Conservation (phyloP, 352 stramenopile species). For the Chrysophaeum taylorii region DNA sequence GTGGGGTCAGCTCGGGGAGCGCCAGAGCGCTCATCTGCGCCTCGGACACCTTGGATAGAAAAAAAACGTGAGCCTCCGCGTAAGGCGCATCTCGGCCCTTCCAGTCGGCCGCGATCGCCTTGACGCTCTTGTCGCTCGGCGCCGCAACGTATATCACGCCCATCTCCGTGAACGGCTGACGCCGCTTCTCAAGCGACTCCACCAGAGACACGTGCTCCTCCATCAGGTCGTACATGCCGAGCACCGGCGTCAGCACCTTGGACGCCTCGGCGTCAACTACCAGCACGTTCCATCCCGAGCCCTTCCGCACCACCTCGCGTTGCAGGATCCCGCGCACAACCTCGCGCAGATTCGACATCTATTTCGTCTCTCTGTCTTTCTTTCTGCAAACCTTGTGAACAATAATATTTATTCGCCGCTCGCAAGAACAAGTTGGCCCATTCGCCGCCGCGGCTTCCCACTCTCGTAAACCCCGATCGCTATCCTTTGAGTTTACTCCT, state of each 20-base stretch:
- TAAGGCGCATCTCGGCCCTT: slow-evolving; percentile 70
- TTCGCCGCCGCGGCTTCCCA: no score
- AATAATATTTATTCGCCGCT: no score
- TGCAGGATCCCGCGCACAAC: background rate
- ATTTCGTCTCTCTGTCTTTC: no score
- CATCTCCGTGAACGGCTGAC: slow-evolving; percentile 90
- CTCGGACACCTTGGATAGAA: slow-evolving; percentile 68
- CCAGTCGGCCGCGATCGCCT: slow-evolving; percentile 64
- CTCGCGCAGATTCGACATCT: no score
- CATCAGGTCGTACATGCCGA: slow-evolving; percentile 97
- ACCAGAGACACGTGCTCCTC: slow-evolving; percentile 89
- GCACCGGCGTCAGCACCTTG: slow-evolving; percentile 76
- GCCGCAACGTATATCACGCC: slow-evolving; percentile 87
- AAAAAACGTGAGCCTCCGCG: slow-evolving; percentile 79
- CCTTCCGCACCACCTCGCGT: background rate
- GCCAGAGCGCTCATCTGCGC: slow-evolving; percentile 61
- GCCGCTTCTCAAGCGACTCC: slow-evolving; percentile 82
- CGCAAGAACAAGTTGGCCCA: no score
- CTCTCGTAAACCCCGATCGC: no score
- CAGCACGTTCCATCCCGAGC: slow-evolving; percentile 65
- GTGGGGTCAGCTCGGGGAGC: slow-evolving; percentile 60
- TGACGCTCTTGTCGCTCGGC: slow-evolving; percentile 66
- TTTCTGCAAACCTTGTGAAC: no score
- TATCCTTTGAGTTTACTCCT: no score
- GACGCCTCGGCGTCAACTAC: slow-evolving; percentile 86